Conservation (phyloP, 768 basidiomycete genomes). For the Pleurotus djamor region DNA sequence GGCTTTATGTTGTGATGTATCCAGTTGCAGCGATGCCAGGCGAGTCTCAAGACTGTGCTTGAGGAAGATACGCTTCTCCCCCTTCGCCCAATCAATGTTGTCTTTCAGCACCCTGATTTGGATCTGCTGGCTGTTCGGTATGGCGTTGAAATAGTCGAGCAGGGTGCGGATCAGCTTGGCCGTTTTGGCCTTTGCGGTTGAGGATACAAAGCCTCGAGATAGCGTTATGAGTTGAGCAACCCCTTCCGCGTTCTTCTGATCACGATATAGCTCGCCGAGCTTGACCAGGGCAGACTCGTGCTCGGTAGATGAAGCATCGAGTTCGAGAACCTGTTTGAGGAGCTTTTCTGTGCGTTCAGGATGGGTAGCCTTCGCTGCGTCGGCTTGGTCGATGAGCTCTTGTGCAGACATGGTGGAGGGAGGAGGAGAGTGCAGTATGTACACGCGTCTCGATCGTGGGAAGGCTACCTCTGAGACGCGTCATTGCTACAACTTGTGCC, state of each 20-base stretch:
- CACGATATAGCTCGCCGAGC: conserved; percentile 84
- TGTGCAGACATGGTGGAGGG: conserved; percentile 25
- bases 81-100: conserved; percentile 90
- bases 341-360: conserved; percentile 67
- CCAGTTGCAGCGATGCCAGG: conserved; percentile 80
- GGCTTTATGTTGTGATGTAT: conserved; percentile 70
- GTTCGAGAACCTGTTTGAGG: conserved; percentile 67
- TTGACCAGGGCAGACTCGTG: conserved; percentile 86
- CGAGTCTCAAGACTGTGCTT: conserved; percentile 93
- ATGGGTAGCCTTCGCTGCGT: conserved; percentile 37
- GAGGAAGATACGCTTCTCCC: conserved; percentile 92
- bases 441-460: conserved; percentile 32
- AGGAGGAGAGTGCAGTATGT: neutral
- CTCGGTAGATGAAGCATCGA: conserved; percentile 34
- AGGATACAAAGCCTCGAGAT: conserved; percentile 84
- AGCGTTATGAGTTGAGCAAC: conserved; percentile 85
- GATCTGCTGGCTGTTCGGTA: conserved; percentile 68
- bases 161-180: conserved; percentile 95
- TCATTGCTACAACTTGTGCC: neutral
- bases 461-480: conserved; percentile 20
- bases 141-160: conserved; percentile 82
- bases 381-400: conserved; percentile 57
- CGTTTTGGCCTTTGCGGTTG: conserved; percentile 96
- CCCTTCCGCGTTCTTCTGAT: conserved; percentile 80
- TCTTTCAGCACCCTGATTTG: conserved; percentile 88